Evolutionary conservation across 2,329 filamentous ascomycete genomes (phyloP), one percentile per base, ranked within the genome.

Genomic region (Curvularia hawaiiensis): DNA sequence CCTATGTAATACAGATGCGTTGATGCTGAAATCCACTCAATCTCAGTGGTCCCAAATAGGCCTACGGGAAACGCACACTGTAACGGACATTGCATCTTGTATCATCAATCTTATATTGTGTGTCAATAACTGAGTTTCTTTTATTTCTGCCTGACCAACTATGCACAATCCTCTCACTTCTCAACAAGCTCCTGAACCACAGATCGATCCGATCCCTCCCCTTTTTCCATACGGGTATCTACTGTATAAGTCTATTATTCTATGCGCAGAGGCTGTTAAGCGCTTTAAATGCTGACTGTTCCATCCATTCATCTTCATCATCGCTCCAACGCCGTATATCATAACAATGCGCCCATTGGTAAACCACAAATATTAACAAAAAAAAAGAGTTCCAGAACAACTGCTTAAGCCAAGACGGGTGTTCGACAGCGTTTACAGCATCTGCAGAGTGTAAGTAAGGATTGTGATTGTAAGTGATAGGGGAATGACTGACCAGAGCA

Each of bases 401-500:
- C 26, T 38, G 47, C 8, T 7, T 12, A 31, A 43, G 31, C 35
- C 39, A 20, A 28, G 26, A 33, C 5, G n/a, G 31, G 43, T 33
- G 16, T 16, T 50, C 24, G n/a, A 26, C 6, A 26, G 35, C n/a
- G 8, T 41, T 47, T 60, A 64, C 9, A 64, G 47, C 57, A 64
- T 53, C 61, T 63, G 38, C 4, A 1, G 2, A 9, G 11, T 16
- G 54, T 58, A 50, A 57, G 59, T 6, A 28, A 48, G 2, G 18
- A 1, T 50, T 40, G 59, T 55, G 52, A 4, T 58, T 4, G 2
- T n/a, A 12, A 38, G 12, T 20, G 14, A 18, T 26, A 28, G 16
- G 35, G n/a, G 31, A 50, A 50, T 24, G 20, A 60, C 61, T 59
- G 59, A 74, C 67, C 52, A 75, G 26, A 54, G 70, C 73, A 60